These are phyloP conservation scores for Sugiyamaella floridensis DNA, from an alignment of 805 yeast species.

Conservation along the genomic window DNA sequence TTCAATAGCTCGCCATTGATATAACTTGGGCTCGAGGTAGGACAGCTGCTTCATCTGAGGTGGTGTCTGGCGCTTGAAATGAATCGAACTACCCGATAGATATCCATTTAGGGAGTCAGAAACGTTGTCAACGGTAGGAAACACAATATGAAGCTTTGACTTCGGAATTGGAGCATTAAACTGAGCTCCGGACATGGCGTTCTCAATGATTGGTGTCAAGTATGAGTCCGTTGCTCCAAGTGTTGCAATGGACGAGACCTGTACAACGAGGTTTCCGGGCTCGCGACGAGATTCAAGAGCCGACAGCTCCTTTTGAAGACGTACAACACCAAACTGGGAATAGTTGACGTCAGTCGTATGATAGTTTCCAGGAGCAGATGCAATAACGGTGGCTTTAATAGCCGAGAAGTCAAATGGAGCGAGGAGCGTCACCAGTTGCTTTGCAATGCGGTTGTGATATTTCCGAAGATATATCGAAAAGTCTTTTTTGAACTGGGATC, in stretches of 20 bases:
- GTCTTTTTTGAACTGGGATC: slow-evolving; percentile 22
- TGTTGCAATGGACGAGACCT: slow-evolving; percentile 27
- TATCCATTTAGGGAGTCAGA: slow-evolving; percentile 39
- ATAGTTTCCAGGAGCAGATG: slow-evolving; percentile 29
- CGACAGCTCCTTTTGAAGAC: slow-evolving; percentile 14
- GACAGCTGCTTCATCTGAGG: slow-evolving; percentile 34
- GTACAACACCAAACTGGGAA: slow-evolving; percentile 20
- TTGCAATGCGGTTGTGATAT: slow-evolving; percentile 15
- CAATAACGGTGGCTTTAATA: slow-evolving; percentile 22
- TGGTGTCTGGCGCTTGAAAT: slow-evolving; percentile 33
- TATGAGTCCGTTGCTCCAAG: slow-evolving; percentile 20
- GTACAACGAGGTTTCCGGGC: slow-evolving; percentile 15
- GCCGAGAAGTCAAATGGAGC: slow-evolving; percentile 23
- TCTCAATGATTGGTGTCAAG: slow-evolving; percentile 14
- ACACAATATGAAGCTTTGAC: slow-evolving; percentile 34
- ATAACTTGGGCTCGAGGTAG: slow-evolving; percentile 38
- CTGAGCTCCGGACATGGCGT: slow-evolving; percentile 8
- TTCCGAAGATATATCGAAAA: slow-evolving; percentile 21
- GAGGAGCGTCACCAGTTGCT: slow-evolving; percentile 14
- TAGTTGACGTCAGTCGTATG: slow-evolving; percentile 6
- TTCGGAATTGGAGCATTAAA: slow-evolving; percentile 28
- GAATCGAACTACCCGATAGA: slow-evolving; percentile 45
- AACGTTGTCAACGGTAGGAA: slow-evolving; percentile 40
- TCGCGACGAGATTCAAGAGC: not conserved
- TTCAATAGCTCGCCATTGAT: slow-evolving; percentile 37